A percentile compares a stretch with the other conserved stretches of the same genome.
These are phyloP conservation scores for Amyloporia xantha DNA, from an alignment of 768 basidiomycete genomes.

Conservation along the genomic window DNA sequence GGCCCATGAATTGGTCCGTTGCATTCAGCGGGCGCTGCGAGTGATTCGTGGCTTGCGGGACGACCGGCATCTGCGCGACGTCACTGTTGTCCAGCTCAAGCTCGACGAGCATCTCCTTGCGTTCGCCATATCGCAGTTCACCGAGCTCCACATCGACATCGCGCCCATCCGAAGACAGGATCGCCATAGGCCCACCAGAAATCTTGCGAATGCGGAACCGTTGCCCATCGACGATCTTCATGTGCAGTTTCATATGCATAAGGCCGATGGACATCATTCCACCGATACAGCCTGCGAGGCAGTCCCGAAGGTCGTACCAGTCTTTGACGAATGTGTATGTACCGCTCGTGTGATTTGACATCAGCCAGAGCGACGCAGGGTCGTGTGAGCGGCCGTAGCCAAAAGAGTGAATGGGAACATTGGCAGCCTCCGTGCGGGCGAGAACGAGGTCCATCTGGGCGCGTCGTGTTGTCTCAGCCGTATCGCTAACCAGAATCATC, in stretches of 20 bases:
- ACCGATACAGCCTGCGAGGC: slow-evolving; percentile 90
- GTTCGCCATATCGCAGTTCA: slow-evolving; percentile 93
- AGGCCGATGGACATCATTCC: slow-evolving; percentile 96
- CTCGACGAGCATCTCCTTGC: slow-evolving; percentile 96
- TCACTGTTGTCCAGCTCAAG: slow-evolving; percentile 85
- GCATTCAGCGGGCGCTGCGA: slow-evolving; percentile 49
- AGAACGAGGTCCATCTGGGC: slow-evolving; percentile 99
- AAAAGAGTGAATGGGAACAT: slow-evolving; percentile 94
- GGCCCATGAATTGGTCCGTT: slow-evolving; percentile 84
- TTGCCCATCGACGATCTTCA: slow-evolving; percentile 85
- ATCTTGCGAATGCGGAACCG: slow-evolving; percentile 94
- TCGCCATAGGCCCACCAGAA: slow-evolving; percentile 80
- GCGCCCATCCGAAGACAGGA: slow-evolving; percentile 86
- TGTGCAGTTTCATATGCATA: slow-evolving; percentile 90
- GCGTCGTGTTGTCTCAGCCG: slow-evolving; percentile 84
- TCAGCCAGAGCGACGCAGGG: slow-evolving; percentile 95
- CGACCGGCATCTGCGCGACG: slow-evolving; percentile 10
- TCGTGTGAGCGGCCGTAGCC: slow-evolving; percentile 97
- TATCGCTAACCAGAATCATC: slow-evolving; percentile 90
- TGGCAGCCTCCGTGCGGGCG: slow-evolving; percentile 93
- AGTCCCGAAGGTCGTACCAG: slow-evolving; percentile 92
- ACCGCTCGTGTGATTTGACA: slow-evolving; percentile 96
- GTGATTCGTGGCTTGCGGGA: slow-evolving; percentile 15
- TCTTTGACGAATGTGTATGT: slow-evolving; percentile 98
- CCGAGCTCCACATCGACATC: slow-evolving; percentile 94